Conservation (phyloP, 1,284 basidiomycete genomes). For the Rhodotorula sp. region DNA sequence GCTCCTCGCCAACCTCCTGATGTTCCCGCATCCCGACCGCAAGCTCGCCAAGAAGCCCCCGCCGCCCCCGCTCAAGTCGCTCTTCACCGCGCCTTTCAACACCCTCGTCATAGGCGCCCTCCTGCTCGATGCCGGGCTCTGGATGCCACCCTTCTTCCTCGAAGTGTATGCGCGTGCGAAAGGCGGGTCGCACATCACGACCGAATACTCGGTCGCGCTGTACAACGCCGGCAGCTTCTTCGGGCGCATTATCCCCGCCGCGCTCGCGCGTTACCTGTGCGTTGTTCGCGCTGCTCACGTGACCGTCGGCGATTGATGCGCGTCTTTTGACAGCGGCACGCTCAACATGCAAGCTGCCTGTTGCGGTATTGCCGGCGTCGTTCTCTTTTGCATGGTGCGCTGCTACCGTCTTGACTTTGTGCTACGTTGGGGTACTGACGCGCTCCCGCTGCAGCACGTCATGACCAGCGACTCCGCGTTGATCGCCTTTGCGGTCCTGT, state of each 20-base stretch:
- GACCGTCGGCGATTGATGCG: not conserved
- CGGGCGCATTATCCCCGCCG: slow-evolving; percentile 35
- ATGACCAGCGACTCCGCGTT: not conserved
- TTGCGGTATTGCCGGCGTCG: slow-evolving; percentile 14
- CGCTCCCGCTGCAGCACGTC: not conserved
- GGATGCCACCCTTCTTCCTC: slow-evolving; percentile 12
- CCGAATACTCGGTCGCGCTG: slow-evolving; percentile 31
- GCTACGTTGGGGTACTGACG: not conserved
- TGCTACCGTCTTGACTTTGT: not conserved
- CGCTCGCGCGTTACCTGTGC: slow-evolving; percentile 18
- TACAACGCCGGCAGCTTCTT: slow-evolving; percentile 34
- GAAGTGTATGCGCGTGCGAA: slow-evolving; percentile 42
- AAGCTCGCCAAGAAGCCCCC: slow-evolving; percentile 12
- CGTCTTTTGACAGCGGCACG: not conserved
- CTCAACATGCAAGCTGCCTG: slow-evolving; percentile 8
- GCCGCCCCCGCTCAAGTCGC: slow-evolving; percentile 15
- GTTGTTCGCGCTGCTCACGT: not conserved
- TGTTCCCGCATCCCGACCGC: slow-evolving; percentile 22
- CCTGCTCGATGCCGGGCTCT: slow-evolving; percentile 14
- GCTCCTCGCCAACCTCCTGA: slow-evolving; percentile 28
- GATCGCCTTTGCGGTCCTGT: slow-evolving; percentile 44
- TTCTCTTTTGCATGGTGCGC: slow-evolving; percentile 4
- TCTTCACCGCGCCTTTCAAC: slow-evolving; percentile 7
- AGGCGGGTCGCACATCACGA: slow-evolving; percentile 32
- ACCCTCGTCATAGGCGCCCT: slow-evolving; percentile 8